Percentiles rank a stretch among this genome's conserved stretches.
Evolutionary conservation across 2,329 filamentous ascomycete species (phyloP).

Genomic region (Remersonia thermophila): DNA sequence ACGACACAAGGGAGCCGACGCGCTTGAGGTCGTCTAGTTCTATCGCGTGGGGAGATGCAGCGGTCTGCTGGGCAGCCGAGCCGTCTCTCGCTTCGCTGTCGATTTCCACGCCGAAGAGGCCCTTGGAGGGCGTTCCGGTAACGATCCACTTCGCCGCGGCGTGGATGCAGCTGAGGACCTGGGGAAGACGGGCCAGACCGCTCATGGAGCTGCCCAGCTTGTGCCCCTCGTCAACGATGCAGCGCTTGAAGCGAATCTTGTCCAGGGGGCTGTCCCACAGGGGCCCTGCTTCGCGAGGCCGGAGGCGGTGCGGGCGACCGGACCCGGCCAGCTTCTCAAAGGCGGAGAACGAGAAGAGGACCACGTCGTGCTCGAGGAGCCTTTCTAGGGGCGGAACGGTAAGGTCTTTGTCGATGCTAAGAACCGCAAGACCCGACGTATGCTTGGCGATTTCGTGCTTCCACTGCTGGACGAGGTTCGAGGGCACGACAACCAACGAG

Average conservation of each 20-base stretch:
- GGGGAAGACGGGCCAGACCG: conserved; percentile 14
- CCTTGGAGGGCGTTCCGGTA: conserved; percentile 77
- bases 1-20: conserved; percentile 50
- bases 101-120: conserved; percentile 67
- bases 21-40: conserved; percentile 54
- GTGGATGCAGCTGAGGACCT: conserved; percentile 43
- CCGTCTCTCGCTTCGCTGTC: conserved; percentile 1
- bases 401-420: conserved; percentile 46
- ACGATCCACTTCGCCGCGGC: conserved; percentile 72
- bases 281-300: too few species aligned
- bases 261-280: conserved; percentile 46
- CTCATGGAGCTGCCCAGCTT: conserved; percentile 55
- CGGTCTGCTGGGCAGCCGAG: conserved; percentile 1
- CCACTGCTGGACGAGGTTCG: conserved; percentile 80
- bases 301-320: too few species aligned
- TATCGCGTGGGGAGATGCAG: conserved; percentile 32
- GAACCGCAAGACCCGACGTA: conserved; percentile 50
- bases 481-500: conserved; percentile 69
- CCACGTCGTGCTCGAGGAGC: conserved; percentile 57
- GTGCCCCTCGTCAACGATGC: conserved; percentile 89
- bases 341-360: conserved; percentile 62
- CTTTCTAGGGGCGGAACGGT: conserved; percentile 43
- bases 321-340: conserved; percentile 55
- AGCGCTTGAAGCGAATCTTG: conserved; percentile 68
- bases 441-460: conserved; percentile 68